Evolutionary conservation across 192 early-diverging fungal genomes (phyloP), one percentile per base, ranked within the genome.

Genomic region (Spinellus fusiger): DNA sequence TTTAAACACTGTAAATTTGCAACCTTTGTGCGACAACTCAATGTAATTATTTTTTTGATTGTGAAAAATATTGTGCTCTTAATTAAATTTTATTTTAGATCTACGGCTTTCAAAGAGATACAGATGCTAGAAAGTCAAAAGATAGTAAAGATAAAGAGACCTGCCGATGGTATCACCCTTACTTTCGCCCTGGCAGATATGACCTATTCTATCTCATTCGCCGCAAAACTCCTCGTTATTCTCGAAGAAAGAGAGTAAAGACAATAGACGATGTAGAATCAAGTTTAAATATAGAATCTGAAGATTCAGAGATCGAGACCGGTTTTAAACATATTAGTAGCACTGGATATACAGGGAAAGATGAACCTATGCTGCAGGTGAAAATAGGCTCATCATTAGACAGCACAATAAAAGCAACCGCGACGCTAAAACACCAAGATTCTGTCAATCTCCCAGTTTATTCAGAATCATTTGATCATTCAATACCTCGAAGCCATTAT

Each of bases 1-100:
- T 77, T 77, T 37, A 77, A 77, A 47, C 75, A 77, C 61, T 77
- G 75, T 52, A 77, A 77, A 68, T 77, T 77, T 49, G 61, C 76
- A 28, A 74, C 76, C 15, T 77, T 77, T 70, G 76, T 77, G 25
- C 62, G 76, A n/a, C 76, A 77, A 53, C 59, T 77, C n/a, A 77
- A 77, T 68, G 76, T 77, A 74, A 61, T 26, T 59, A 33, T 48
- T 32, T 47, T 37, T 23, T 31, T 10, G 7, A 52, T 16, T 23
- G 16, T 31, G 4, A 37, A 27, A 9, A 25, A 25, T 40, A 38
- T 49, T 34, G 33, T n/a, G 37, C 27, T 34, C 8, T 38, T 27
- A 23, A 52, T 25, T 52, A 16, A 54, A 9, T 35, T 56, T 53
- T 38, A 26, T 33, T 33, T 37, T 28, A 77, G 76, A 77, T 77